phyloP scores from a whole-genome alignment of 768 basidiomycete genomes.

The Mycena galericulata region DNA sequence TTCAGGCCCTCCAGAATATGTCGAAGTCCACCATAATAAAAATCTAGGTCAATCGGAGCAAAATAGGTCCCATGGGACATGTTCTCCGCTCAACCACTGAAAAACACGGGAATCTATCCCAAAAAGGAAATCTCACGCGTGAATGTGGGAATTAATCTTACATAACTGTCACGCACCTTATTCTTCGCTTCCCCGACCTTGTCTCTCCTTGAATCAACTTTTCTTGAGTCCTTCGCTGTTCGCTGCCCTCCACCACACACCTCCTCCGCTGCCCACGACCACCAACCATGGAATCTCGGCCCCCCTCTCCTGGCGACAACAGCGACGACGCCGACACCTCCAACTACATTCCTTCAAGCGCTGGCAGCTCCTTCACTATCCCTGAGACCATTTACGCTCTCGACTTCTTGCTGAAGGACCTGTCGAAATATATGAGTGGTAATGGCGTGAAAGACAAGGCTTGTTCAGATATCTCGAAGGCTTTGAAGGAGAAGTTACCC shows the following conservation, averaged over 20 bases:
- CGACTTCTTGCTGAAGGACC: background rate
- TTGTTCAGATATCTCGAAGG: background rate
- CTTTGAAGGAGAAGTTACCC: background rate
- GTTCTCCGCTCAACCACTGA: too few species aligned
- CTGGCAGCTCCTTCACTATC: background rate
- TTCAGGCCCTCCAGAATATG: too few species aligned
- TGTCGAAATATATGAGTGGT: background rate
- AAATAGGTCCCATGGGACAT: too few species aligned
- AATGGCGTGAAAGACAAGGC: slow-evolving; percentile 8
- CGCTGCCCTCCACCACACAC: too few species aligned
- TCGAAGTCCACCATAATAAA: too few species aligned
- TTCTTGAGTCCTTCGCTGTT: too few species aligned
- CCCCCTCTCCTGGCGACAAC: background rate
- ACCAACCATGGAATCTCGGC: background rate
- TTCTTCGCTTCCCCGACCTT: background rate
- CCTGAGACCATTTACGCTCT: background rate
- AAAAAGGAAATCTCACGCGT: too few species aligned
- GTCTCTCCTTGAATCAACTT: background rate
- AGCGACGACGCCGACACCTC: background rate
- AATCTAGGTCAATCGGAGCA: too few species aligned
- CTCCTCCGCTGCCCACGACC: too few species aligned
- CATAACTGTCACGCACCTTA: background rate
- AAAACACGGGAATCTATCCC: too few species aligned
- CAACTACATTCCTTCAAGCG: background rate
- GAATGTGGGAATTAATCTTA: background rate